Base-by-base conservation (phyloP, 2,329 filamentous ascomycete species). In the Fusarium humuli region DNA sequence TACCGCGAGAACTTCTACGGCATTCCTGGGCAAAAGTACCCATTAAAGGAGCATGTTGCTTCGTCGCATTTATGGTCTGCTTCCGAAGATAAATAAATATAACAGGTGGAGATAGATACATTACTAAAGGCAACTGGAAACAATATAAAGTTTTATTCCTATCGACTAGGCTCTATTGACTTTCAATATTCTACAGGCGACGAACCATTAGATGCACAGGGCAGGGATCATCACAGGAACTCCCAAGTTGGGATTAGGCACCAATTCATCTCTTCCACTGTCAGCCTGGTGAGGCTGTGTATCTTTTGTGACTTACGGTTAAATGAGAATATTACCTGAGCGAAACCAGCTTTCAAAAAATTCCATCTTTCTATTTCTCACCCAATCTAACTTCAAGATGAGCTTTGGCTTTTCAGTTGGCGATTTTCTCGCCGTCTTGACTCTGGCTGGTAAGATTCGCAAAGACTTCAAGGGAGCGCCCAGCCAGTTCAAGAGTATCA, bases 1-100 rank as follows among this genome's bases (percentile, higher is more conserved):
- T 83, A 82, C 41, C 72, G 82, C 6, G 82, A 83, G 75, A 83
- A 83, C 57, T 75, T 83, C 10, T 82, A 81, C 25, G 79, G 76
- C 0, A 55, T 50, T n/a, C 16, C 30, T 10, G 47, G 47, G 8
- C 47, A 50, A 9, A 50, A 6, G 22, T 50, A 50, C 3, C 47
- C 47, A n/a, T 25, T 34, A 2, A n/a, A 50, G 22, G 47, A 50
- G 2, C 47, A 50, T 2, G 30, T 50, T 37, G 47, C 47, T 50
- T 50, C 47, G 0, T 34, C 30, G 0, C 30, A 50, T 16, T 5
- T 50, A 2, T 50, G 47, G 47, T 50, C 30, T 7, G 20, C 47
- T 34, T 34, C 20, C 1, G 4, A 50, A 50, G 22, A 50, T 50
- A 23, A 7, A n/a, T 50, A n/a, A 14, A 34, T 23, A 14, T 0